Evolutionary conservation across 768 basidiomycete species (phyloP), one percentile per base, ranked within the genome.

Genomic region (Psilocybe cyanescens): DNA sequence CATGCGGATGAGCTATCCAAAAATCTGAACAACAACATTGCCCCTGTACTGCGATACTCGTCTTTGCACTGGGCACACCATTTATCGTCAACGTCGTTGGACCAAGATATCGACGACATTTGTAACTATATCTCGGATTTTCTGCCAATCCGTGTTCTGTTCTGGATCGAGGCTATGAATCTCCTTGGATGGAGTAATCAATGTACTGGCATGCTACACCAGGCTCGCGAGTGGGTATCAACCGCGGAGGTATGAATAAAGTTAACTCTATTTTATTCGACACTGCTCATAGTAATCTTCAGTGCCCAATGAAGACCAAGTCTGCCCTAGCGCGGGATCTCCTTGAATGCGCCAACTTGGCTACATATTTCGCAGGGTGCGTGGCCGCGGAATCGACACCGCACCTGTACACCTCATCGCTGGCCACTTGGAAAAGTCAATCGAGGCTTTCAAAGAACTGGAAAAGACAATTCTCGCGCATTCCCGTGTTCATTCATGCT

Each of bases 111-210:
- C 46, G 57, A 48, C 16, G 19, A 19, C 41, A 54, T 59, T 12
- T 41, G 50, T 54, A 33, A 11, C 19, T 37, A 17, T 37, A 55
- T 66, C 24, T 16, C 54, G 14, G 30, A 68, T 1, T 67, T 70
- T 16, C 58, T 69, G 29, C 19, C 24, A 24, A 28, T 71, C 24
- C 61, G 49, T 46, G 59, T 66, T 3, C 61, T 71, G 4, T 68
- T 71, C 55, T 71, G 69, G 71, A 70, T 70, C 37, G 69, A 71
- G 56, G 65, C 66, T 19, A 71, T 71, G 71, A 70, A 70, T 52
- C 65, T 71, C 8, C 61, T 70, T 14, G 57, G 60, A n/a, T 62
- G 45, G 1, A 19, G 52, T 11, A 19, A n/a, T 48, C 59, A 51
- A 16, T 68, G 70, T 58, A 53, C 39, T 54, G 16, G 53, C 2